These are phyloP conservation scores for Lichtheimia hyalospora DNA, from an alignment of 371 early-diverging fungal genomes.

Conservation along the genomic window DNA sequence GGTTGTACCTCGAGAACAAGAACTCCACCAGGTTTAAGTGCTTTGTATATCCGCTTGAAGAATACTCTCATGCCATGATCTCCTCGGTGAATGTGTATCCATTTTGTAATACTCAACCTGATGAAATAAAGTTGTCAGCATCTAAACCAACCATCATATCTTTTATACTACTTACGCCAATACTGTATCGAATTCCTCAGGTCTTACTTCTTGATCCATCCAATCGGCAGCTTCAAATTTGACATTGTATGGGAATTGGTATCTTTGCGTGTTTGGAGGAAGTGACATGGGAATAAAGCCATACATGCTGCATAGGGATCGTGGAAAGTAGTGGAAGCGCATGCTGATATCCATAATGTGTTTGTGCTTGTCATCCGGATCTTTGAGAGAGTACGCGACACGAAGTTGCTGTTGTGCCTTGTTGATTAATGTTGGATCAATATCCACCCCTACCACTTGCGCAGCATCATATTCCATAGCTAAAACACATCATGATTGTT, in stretches of 20 bases:
- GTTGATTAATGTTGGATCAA: conserved; percentile 68
- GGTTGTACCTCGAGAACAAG: conserved; percentile 79
- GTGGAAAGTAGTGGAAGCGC: conserved; percentile 61
- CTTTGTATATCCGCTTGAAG: conserved; percentile 62
- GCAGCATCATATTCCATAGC: conserved; percentile 47
- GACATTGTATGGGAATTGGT: conserved; percentile 66
- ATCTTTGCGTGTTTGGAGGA: conserved; percentile 17
- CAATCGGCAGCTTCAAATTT: conserved; percentile 46
- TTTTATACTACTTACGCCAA: conserved; percentile 35
- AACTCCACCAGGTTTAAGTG: conserved; percentile 59
- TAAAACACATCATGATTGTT: conserved; percentile 7
- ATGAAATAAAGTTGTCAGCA: neutral
- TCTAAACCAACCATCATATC: neutral
- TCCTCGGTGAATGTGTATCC: conserved; percentile 82
- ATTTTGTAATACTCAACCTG: conserved; percentile 73
- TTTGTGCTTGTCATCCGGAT: conserved; percentile 17
- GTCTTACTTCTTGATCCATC: conserved; percentile 21
- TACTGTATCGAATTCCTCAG: conserved; percentile 47
- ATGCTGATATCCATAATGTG: conserved; percentile 23
- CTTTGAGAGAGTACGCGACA: conserved; percentile 41
- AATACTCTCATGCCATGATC: conserved; percentile 75
- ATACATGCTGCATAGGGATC: conserved; percentile 53
- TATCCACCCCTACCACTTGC: conserved; percentile 72
- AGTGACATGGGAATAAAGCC: conserved; percentile 43
- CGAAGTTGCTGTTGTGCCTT: conserved; percentile 58